A percentile compares a stretch with the other conserved stretches of the same genome.
phyloP scores from a whole-genome alignment of 352 stramenopile genomes.

The Globisporangium yorkense region DNA sequence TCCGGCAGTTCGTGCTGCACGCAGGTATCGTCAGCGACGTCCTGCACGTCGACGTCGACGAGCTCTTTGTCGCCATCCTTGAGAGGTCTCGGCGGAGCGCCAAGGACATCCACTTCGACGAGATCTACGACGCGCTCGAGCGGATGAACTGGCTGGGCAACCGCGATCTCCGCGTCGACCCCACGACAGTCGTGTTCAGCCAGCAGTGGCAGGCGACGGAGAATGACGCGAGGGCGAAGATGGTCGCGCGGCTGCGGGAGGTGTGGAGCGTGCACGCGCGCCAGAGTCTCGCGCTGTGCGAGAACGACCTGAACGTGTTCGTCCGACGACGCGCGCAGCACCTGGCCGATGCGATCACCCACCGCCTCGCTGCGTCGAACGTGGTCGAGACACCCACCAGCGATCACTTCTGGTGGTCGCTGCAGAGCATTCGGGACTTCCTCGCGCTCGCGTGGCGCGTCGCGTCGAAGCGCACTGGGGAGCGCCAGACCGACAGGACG shows the following conservation, averaged over 20 bases:
- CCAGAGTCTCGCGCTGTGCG: slow-evolving; percentile 28
- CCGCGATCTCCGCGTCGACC: slow-evolving; percentile 21
- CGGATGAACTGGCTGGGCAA: slow-evolving; percentile 26
- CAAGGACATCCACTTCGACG: slow-evolving; percentile 31
- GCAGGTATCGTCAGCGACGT: slow-evolving; percentile 27
- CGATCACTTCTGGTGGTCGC: slow-evolving; percentile 11
- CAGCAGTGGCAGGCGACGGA: slow-evolving; percentile 9
- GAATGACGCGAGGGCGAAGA: slow-evolving; percentile 1
- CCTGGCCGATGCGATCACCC: slow-evolving; percentile 17
- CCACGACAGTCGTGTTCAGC: slow-evolving; percentile 7
- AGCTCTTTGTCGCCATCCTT: slow-evolving; percentile 28
- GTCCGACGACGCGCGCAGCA: slow-evolving; percentile 24
- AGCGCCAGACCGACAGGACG: neutral
- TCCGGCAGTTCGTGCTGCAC: slow-evolving; percentile 33
- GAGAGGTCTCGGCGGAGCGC: slow-evolving; percentile 16
- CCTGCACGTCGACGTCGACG: slow-evolving; percentile 33
- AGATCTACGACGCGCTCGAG: slow-evolving; percentile 24
- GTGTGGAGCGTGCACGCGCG: slow-evolving; percentile 31
- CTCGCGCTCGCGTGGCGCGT: slow-evolving; percentile 37
- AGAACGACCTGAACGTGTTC: slow-evolving; percentile 54
- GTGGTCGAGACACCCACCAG: neutral
- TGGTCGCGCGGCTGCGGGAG: slow-evolving; percentile 15
- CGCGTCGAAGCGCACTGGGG: slow-evolving; percentile 21
- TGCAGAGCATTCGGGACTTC: slow-evolving; percentile 34
- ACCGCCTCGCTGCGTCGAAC: slow-evolving; percentile 3